Evolutionary conservation across 257 asterid species (phyloP).

Genomic region (Gardenia jasminoides): DNA sequence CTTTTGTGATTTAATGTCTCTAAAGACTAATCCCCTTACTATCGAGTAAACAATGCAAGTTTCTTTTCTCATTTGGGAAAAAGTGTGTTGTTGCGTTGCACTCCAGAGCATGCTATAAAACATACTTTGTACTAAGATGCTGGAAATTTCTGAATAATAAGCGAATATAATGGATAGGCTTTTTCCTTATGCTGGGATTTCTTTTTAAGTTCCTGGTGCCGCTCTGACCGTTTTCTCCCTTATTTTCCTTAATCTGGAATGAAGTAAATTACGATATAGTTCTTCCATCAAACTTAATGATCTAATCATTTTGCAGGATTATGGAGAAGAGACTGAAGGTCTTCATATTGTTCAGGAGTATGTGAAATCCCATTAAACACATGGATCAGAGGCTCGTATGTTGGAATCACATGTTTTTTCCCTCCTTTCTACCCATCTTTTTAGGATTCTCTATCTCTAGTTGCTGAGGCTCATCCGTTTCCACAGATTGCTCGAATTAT

Average conservation of each 20-base stretch:
- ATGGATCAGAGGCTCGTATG: background rate
- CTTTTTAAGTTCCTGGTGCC: too few species aligned
- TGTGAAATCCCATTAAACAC: constrained; percentile 49
- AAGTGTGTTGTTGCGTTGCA: background rate
- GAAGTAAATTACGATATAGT: background rate
- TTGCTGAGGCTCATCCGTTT: background rate
- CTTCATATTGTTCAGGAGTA: constrained; percentile 70
- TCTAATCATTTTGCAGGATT: constrained; percentile 47
- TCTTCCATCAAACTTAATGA: background rate
- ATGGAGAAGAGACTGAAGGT: constrained; percentile 72
- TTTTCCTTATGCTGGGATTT: background rate
- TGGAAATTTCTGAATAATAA: background rate
- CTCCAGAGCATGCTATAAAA: background rate
- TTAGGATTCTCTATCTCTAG: background rate
- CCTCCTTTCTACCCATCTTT: background rate
- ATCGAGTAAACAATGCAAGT: background rate
- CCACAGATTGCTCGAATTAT: background rate
- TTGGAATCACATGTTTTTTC: background rate
- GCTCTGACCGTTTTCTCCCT: background rate
- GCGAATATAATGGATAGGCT: too few species aligned
- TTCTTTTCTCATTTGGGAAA: background rate
- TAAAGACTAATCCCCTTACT: background rate
- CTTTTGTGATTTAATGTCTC: background rate
- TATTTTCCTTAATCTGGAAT: background rate
- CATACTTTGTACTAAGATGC: background rate